A percentile compares a stretch with the other conserved stretches of the same genome.
phyloP scores from a whole-genome alignment of 2,329 filamentous ascomycete genomes.

The Ophiobolus disseminans region DNA sequence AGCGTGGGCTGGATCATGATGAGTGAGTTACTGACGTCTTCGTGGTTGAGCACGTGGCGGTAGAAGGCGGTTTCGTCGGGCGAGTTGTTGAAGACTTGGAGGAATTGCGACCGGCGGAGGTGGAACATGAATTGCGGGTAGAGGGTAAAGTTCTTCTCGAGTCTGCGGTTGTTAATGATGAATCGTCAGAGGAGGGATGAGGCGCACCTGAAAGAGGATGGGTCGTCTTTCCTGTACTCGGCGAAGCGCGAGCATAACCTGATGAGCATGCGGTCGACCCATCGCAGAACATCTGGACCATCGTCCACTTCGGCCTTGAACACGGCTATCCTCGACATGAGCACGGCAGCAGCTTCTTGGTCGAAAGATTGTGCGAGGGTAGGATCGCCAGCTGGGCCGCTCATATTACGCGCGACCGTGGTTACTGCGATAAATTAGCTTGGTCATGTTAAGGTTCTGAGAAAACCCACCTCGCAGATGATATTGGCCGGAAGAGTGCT shows the following conservation, averaged over 20 bases:
- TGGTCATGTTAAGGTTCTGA: neutral
- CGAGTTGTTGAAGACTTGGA: conserved; percentile 99
- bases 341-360: conserved; percentile 93
- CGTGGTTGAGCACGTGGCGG: conserved; percentile 93
- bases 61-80: conserved; percentile 99
- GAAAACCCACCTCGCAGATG: conserved; percentile 69
- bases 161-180: conserved; percentile 52
- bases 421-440: conserved; percentile 66
- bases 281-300: conserved; percentile 95
- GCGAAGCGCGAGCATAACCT: conserved; percentile 94
- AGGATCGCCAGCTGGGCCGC: conserved; percentile 91
- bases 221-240: conserved; percentile 97
- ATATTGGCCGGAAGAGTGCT: conserved; percentile 95
- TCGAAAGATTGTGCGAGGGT: conserved; percentile 97
- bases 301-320: conserved; percentile 99
- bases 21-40: conserved; percentile 94
- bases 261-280: conserved; percentile 99
- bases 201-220: conserved; percentile 84
- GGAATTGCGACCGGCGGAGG: conserved; percentile 91
- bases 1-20: conserved; percentile 99
- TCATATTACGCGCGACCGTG: conserved; percentile 88
- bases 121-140: conserved; percentile 99
- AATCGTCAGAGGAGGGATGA: conserved; percentile 37
- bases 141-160: conserved; percentile 97
- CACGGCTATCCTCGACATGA: conserved; percentile 99